Conservation (phyloP, 805 yeast genomes). For the Hanseniaspora meyeri region DNA sequence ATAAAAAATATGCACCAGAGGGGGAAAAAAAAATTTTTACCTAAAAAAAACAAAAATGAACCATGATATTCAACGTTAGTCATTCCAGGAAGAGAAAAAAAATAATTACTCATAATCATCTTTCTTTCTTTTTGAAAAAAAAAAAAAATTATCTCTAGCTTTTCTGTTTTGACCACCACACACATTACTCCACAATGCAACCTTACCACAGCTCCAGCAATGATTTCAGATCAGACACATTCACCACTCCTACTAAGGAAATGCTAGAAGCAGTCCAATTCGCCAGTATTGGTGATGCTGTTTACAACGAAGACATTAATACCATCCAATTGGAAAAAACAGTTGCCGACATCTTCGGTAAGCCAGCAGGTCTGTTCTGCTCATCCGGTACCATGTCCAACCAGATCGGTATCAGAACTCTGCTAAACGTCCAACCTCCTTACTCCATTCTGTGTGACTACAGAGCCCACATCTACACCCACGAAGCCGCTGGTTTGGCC, state of each 20-base stretch:
- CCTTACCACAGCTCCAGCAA: slow-evolving; percentile 22
- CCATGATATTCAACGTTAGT: too few species aligned
- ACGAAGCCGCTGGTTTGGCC: slow-evolving; percentile 88
- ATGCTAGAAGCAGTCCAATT: slow-evolving; percentile 51
- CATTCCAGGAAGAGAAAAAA: too few species aligned
- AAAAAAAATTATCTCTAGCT: too few species aligned
- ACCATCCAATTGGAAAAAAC: slow-evolving; percentile 52
- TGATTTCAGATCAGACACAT: slow-evolving; percentile 64
- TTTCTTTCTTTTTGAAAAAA: neutral
- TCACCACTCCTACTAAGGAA: slow-evolving; percentile 69
- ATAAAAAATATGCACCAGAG: too few species aligned
- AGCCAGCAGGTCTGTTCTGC: slow-evolving; percentile 69
- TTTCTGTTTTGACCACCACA: neutral
- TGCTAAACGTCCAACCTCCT: slow-evolving; percentile 64
- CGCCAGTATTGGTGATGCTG: slow-evolving; percentile 72
- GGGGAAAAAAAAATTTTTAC: too few species aligned
- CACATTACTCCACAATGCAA: too few species aligned
- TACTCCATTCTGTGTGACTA: slow-evolving; percentile 75
- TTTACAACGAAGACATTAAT: slow-evolving; percentile 70
- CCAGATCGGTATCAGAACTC: slow-evolving; percentile 71
- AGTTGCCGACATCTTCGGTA: slow-evolving; percentile 61
- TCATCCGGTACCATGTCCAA: slow-evolving; percentile 85
- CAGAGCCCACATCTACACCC: slow-evolving; percentile 69
- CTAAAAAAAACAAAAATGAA: too few species aligned
- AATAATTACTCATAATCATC: neutral